Base-by-base conservation (phyloP, 768 basidiomycete species). In the Mrakia frigida region DNA sequence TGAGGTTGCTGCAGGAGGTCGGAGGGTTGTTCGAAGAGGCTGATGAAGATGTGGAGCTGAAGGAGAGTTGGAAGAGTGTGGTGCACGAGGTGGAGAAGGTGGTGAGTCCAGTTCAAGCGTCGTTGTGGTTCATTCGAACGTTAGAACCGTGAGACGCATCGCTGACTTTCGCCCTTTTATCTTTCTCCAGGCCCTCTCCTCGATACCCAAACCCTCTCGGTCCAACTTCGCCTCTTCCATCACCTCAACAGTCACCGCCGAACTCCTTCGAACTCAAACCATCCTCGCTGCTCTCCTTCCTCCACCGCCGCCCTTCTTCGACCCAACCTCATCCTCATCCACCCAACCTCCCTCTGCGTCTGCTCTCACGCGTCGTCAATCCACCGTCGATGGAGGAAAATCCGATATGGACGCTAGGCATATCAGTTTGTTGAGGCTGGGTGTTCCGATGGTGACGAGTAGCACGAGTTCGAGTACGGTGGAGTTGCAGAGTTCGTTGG, bases 211-310 rank as follows among this genome's bases (percentile, higher is more conserved):
- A 18, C 16, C 70, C 31, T 59, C 46, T 41, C 53, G 52, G 13
- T 1, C 53, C 5, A n/a, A 21, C 35, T 68, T 68, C 65, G 21
- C 25, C 16, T 23, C 37, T 23, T 68, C 65, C 65, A 18, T 72
- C 28, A 72, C 21, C 52, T n/a, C 31, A 6, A 25, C 53, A 3
- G 33, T 59, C 70, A 25, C 31, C 33, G 53, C 35, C 6, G 70
- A 72, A 25, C 50, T 72, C 23, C 53, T 72, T 23, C 70, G 70
- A 25, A 25, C 50, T 31, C 70, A 72, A n/a, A 72, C 70, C 31
- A 72, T 72, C 16, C 50, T 72, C 53, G 35, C 46, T 2, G 53
- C 70, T n/a, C 70, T 72, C 18, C 70, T 72, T 23, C 31, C 53
- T 39, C 70, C 39, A 0, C n/a, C 65, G 9, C 35, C 65, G 35